Evolutionary conservation across 202 grass and related monocot species (phyloP).

Genomic region (Saccharum hybrid): DNA sequence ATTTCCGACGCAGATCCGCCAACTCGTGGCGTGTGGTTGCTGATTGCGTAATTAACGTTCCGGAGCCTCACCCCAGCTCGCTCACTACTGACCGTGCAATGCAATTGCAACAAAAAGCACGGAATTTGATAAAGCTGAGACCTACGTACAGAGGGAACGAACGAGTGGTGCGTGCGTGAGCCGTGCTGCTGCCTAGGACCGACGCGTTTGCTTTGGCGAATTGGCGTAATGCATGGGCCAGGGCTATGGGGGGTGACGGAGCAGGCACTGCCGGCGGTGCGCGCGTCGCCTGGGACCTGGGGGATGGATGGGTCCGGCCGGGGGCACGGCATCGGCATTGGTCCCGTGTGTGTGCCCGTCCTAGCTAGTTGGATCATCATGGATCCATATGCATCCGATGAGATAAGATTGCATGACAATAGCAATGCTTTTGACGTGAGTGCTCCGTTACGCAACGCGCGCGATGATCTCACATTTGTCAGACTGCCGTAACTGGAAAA

Average conservation of each 20-base stretch:
- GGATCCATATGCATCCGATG: not conserved
- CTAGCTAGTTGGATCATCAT: not conserved
- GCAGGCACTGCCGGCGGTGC: too few species aligned
- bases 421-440: not conserved
- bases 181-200: not conserved
- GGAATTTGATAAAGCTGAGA: conserved; percentile 19
- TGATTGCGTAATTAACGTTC: not conserved
- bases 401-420: conserved; percentile 14
- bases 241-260: too few species aligned
- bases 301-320: not conserved
- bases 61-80: too few species aligned
- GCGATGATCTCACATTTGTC: not conserved
- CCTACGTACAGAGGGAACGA: too few species aligned
- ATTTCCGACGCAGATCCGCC: not conserved
- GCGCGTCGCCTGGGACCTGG: not conserved
- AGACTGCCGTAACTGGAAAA: too few species aligned
- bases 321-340: not conserved
- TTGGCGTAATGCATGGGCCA: too few species aligned
- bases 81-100: not conserved
- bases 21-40: too few species aligned
- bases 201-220: too few species aligned
- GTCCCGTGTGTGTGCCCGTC: not conserved
- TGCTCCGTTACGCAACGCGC: not conserved
- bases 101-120: not conserved
- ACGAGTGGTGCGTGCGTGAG: not conserved